phyloP scores from a whole-genome alignment of 2,329 filamentous ascomycete genomes.

The Gliomastix tumulicola region DNA sequence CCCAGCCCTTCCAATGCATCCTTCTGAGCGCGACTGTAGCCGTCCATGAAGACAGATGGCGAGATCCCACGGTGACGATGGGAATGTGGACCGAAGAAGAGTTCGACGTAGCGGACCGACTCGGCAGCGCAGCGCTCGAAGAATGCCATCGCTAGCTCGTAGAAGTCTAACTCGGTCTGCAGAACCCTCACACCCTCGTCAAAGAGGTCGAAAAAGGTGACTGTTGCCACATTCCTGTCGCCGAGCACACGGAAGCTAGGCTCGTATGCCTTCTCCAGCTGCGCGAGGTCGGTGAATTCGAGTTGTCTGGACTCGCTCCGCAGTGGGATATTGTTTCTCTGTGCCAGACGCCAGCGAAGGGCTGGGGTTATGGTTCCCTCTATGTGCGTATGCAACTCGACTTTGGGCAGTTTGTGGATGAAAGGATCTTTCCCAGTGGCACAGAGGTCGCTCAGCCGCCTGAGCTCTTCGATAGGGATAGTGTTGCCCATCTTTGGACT shows the following conservation, averaged over 20 bases:
- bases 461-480: too few relatives aligned
- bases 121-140: slow-evolving; percentile 55
- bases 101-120: slow-evolving; percentile 63
- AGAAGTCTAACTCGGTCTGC: slow-evolving; percentile 56
- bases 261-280: neutral
- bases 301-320: slow-evolving; percentile 25
- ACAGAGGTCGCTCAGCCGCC: too few relatives aligned
- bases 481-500: too few relatives aligned
- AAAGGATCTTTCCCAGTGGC: too few relatives aligned
- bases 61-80: slow-evolving; percentile 56
- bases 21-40: slow-evolving; percentile 50
- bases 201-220: slow-evolving; percentile 61
- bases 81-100: slow-evolving; percentile 75
- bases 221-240: neutral
- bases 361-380: slow-evolving; percentile 65
- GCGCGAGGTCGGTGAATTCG: neutral
- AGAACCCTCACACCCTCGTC: slow-evolving; percentile 36
- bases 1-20: slow-evolving; percentile 16
- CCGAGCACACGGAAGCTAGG: neutral
- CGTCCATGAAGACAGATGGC: slow-evolving; percentile 54
- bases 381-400: slow-evolving; percentile 73
- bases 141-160: slow-evolving; percentile 64
- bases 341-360: slow-evolving; percentile 61
- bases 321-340: slow-evolving; percentile 55
- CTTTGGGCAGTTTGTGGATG: slow-evolving; percentile 62